Conservation (phyloP, 306 rosid genomes). For the Alnus glutinosa region DNA sequence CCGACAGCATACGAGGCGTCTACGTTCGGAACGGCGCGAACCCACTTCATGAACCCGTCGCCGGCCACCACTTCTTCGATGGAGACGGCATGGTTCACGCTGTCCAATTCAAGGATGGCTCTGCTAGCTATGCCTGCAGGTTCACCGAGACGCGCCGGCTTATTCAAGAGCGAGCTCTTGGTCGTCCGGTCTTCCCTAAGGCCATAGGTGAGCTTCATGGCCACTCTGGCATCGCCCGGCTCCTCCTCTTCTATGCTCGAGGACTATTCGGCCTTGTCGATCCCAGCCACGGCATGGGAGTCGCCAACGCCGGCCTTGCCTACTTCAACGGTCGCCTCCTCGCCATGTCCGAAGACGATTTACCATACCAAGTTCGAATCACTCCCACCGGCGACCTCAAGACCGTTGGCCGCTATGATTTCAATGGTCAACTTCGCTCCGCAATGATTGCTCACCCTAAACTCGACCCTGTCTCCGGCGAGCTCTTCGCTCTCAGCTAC, state of each 20-base stretch:
- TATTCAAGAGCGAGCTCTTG: conserved; percentile 62
- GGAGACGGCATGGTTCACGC: conserved; percentile 99
- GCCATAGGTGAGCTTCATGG: conserved; percentile 99
- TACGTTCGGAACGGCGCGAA: conserved; percentile 94
- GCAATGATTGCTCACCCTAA: conserved; percentile 97
- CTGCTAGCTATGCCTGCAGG: conserved; percentile 72
- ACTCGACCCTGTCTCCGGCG: conserved; percentile 67
- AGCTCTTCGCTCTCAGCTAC: conserved; percentile 64
- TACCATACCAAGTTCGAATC: conserved; percentile 71
- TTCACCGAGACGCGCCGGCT: conserved; percentile 83
- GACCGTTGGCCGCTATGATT: conserved; percentile 74
- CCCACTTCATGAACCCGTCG: conserved; percentile 75
- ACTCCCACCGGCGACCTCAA: conserved; percentile 67
- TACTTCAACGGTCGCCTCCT: conserved; percentile 67
- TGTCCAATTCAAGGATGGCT: conserved; percentile 47
- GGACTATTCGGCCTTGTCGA: conserved; percentile 65
- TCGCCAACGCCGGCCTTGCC: conserved; percentile 93
- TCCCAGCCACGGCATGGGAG: conserved; percentile 73
- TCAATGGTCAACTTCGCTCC: conserved; percentile 50
- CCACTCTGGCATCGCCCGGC: conserved; percentile 87
- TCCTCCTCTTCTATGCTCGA: conserved; percentile 72
- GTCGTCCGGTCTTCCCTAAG: conserved; percentile 80
- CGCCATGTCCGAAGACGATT: conserved; percentile 84
- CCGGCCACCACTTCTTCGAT: conserved; percentile 96
- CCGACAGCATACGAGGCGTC: conserved; percentile 72